Evolutionary conservation across 2,329 filamentous ascomycete species (phyloP).

Genomic region (Epichloe scottii): DNA sequence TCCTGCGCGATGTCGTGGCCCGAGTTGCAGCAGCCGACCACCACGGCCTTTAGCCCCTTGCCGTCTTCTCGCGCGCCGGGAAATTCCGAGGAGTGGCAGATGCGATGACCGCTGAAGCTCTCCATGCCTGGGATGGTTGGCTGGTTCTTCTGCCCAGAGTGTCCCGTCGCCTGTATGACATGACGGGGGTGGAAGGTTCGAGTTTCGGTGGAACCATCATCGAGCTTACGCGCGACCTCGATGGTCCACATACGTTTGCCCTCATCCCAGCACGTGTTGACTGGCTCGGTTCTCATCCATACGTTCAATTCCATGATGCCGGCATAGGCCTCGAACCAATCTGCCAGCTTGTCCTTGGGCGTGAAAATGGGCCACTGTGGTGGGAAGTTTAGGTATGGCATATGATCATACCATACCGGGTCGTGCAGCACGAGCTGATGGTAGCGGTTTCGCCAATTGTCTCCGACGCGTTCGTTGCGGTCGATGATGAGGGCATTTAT

Average conservation of each 20-base stretch:
- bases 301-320: slow-evolving; percentile 54
- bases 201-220: slow-evolving; percentile 33
- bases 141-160: slow-evolving; percentile 52
- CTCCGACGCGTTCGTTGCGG: slow-evolving; percentile 42
- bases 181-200: slow-evolving; percentile 49
- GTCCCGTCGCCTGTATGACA: slow-evolving; percentile 54
- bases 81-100: slow-evolving; percentile 52
- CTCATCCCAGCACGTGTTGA: slow-evolving; percentile 37
- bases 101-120: slow-evolving; percentile 43
- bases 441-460: slow-evolving; percentile 53
- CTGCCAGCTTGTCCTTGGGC: slow-evolving; percentile 57
- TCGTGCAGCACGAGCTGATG: slow-evolving; percentile 56
- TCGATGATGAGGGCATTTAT: slow-evolving; percentile 47
- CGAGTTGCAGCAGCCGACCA: slow-evolving; percentile 58
- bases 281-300: slow-evolving; percentile 44
- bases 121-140: slow-evolving; percentile 45
- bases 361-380: slow-evolving; percentile 56
- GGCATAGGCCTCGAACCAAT: slow-evolving; percentile 56
- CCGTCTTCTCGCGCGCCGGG: slow-evolving; percentile 34
- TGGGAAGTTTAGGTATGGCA: slow-evolving; percentile 55
- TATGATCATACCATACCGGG: slow-evolving; percentile 47
- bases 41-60: slow-evolving; percentile 46
- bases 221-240: slow-evolving; percentile 35
- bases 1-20: slow-evolving; percentile 59
- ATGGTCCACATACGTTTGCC: slow-evolving; percentile 40